Evolutionary conservation across 345 rosid genomes (phyloP), one percentile per base, ranked within the genome.

Genomic region (Acer yangbiense): DNA sequence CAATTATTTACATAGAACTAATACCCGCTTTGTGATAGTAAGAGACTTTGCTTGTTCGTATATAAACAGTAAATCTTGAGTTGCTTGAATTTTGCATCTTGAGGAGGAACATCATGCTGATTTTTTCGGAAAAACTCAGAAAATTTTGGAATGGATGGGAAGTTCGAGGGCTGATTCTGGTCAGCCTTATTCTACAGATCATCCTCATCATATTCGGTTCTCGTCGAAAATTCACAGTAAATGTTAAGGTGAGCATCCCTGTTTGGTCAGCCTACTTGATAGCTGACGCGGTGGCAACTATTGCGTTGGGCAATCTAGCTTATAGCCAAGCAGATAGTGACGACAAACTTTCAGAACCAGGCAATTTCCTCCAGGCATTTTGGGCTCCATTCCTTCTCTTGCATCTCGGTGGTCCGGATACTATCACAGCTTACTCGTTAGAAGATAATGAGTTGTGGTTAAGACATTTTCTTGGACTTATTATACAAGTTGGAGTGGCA

Each of bases 361-460:
- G 17, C 2, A 7, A 35, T 17, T 63, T 1, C 8, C 63, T 79
- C 14, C n/a, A 54, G 6, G 82, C 75, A 1, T 78, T 84, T 43
- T 87, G 89, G 89, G 71, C 84, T 2, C 83, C 89, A 3, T 82
- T 86, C 60, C 77, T 86, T n/a, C 81, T 86, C 43, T 46, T 84
- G 58, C 89, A 87, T 76, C 74, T 87, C 1, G 89, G 89, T 35
- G 87, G 87, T 48, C 83, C 83, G 1, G 87, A 84, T 60, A 78
- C 85, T 62, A 85, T 87, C 62, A 85, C 88, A 4, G 85, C 89
- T 0, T 80, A 71, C 48, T 74, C 89, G 0, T 55, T 85, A 7
- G 85, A 84, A 14, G 87, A 87, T 76, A 84, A 82, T 41, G 82
- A 82, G 23, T 39, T 87, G 27, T 87, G 87, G 89, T 20, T n/a